These are phyloP conservation scores for Bauhinia variegata DNA, from an alignment of 306 rosid species.

Conservation along the genomic window DNA sequence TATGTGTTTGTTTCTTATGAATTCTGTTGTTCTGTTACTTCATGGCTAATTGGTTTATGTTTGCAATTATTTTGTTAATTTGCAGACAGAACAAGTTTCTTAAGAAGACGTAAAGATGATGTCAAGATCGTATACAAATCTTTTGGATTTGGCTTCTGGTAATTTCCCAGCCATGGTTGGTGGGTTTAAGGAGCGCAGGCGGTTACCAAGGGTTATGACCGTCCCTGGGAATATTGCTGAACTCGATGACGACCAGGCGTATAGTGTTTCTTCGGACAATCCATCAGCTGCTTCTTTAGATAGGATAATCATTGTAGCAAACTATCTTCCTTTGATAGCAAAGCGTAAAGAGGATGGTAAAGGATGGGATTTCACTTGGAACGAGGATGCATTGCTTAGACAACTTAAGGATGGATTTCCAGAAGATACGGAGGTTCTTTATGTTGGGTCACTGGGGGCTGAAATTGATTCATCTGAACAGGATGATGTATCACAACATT, in stretches of 20 bases:
- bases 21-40: slow-evolving; percentile 27
- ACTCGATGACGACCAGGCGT: slow-evolving; percentile 69
- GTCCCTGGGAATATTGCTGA: slow-evolving; percentile 67
- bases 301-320: slow-evolving; percentile 75
- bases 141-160: slow-evolving; percentile 83
- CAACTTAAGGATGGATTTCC: slow-evolving; percentile 85
- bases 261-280: slow-evolving; percentile 66
- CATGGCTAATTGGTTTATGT: slow-evolving; percentile 14
- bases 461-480: slow-evolving; percentile 68
- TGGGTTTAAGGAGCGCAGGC: slow-evolving; percentile 44
- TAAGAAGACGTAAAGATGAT: slow-evolving; percentile 54
- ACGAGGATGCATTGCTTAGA: slow-evolving; percentile 74
- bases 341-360: slow-evolving; percentile 58
- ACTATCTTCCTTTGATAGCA: slow-evolving; percentile 80
- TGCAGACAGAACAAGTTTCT: slow-evolving; percentile 35
- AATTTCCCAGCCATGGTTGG: slow-evolving; percentile 67
- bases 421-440: slow-evolving; percentile 73
- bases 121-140: slow-evolving; percentile 78
- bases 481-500: slow-evolving; percentile 68
- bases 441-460: slow-evolving; percentile 66
- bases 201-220: slow-evolving; percentile 69
- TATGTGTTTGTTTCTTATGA: slow-evolving; percentile 17
- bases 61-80: slow-evolving; percentile 22
- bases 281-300: slow-evolving; percentile 60
- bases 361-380: slow-evolving; percentile 83